A percentile compares a stretch with the other conserved stretches of the same genome.
Evolutionary conservation across 2,329 filamentous ascomycete genomes (phyloP).

Genomic region (Fusarium sp.): DNA sequence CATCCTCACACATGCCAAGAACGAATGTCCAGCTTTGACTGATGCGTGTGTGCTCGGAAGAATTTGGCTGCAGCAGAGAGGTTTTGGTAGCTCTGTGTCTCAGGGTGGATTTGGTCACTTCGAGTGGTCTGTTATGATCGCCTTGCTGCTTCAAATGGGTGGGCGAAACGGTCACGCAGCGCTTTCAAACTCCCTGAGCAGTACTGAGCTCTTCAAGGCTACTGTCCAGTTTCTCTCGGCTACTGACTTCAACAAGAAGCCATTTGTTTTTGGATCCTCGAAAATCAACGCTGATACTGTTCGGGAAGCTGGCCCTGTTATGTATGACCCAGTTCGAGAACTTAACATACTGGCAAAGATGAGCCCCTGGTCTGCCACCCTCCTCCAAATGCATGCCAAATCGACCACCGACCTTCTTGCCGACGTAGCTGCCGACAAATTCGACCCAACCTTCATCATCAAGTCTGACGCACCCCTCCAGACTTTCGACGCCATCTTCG

Average conservation of each 20-base stretch:
- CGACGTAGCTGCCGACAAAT: conserved; percentile 80
- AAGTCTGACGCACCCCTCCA: conserved; percentile 67
- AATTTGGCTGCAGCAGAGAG: conserved; percentile 90
- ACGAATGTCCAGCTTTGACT: conserved; percentile 77
- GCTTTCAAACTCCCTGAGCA: conserved; percentile 84
- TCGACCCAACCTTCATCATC: conserved; percentile 85
- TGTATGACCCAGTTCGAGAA: conserved; percentile 81
- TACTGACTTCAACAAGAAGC: conserved; percentile 77
- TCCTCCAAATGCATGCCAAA: conserved; percentile 80
- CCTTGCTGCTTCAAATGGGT: conserved; percentile 83
- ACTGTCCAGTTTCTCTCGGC: conserved; percentile 87
- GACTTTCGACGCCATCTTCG: conserved; percentile 64
- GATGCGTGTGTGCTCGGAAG: conserved; percentile 89
- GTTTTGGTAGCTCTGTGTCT: conserved; percentile 77
- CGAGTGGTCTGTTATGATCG: conserved; percentile 87
- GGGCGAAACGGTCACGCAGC: conserved; percentile 77
- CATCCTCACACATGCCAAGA: conserved; percentile 76
- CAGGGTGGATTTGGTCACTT: conserved; percentile 92
- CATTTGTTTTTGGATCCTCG: conserved; percentile 64
- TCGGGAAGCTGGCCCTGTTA: conserved; percentile 69
- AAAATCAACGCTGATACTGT: conserved; percentile 52
- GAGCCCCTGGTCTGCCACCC: conserved; percentile 82
- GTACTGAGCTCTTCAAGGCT: conserved; percentile 95
- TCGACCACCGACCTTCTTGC: conserved; percentile 81
- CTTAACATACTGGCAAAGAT: conserved; percentile 93